phyloP scores from a whole-genome alignment of 2,329 filamentous ascomycete genomes.

The Colletotrichum truncatum region DNA sequence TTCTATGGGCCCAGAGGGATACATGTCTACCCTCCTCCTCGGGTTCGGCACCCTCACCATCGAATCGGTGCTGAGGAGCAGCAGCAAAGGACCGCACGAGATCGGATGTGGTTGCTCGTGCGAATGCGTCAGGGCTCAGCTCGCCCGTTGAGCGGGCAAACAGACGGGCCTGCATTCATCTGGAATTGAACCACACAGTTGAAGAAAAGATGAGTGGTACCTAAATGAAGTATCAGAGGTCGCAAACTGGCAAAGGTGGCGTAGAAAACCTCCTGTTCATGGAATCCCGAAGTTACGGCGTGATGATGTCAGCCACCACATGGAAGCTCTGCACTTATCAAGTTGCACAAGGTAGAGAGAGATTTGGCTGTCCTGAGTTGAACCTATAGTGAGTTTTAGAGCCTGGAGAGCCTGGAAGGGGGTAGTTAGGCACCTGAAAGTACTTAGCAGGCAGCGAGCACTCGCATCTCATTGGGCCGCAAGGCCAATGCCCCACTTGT shows the following conservation, averaged over 20 bases:
- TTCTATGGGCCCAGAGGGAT: conserved; percentile 72
- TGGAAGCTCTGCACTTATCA: too few species aligned
- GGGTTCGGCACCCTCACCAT: conserved; percentile 55
- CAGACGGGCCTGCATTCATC: conserved; percentile 77
- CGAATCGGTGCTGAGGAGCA: conserved; percentile 74
- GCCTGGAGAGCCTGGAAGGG: too few species aligned
- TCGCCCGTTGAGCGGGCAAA: conserved; percentile 80
- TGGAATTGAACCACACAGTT: conserved; percentile 16
- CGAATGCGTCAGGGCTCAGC: conserved; percentile 70
- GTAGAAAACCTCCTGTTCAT: too few species aligned
- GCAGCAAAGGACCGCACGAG: conserved; percentile 76
- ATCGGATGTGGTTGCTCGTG: conserved; percentile 70
- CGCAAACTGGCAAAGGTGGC: too few species aligned
- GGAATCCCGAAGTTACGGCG: too few species aligned
- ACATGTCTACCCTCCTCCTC: conserved; percentile 21
- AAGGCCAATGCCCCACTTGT: background rate
- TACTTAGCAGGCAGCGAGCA: background rate
- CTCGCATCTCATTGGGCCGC: background rate
- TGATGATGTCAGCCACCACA: conserved; percentile 16
- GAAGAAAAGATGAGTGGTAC: too few species aligned
- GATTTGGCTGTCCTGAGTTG: background rate
- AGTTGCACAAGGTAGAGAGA: too few species aligned
- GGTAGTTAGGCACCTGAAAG: too few species aligned
- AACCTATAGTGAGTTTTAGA: background rate
- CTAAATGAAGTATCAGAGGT: too few species aligned